Conservation (phyloP, 768 basidiomycete genomes). For the Xerocomellus dryophilus region DNA sequence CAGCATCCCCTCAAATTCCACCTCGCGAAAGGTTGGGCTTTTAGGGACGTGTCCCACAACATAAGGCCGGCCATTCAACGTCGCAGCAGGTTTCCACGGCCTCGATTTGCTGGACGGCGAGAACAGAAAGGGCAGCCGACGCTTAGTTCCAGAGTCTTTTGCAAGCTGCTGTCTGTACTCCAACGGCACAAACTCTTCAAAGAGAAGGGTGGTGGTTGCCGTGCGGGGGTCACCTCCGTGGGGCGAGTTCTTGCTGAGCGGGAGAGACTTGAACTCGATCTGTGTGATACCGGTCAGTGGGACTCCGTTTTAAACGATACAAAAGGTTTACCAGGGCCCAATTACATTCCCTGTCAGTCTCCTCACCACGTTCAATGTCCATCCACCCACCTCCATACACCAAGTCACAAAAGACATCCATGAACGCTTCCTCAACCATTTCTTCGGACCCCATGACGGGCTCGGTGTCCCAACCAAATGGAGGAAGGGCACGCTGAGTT, state of each 20-base stretch:
- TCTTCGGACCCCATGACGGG: conserved; percentile 76
- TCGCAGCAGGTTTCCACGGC: conserved; percentile 80
- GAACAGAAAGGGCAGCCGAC: conserved; percentile 71
- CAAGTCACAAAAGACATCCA: conserved; percentile 83
- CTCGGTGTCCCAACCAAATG: conserved; percentile 92
- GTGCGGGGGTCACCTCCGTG: conserved; percentile 63
- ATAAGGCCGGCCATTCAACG: conserved; percentile 76
- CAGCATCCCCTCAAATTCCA: conserved; percentile 77
- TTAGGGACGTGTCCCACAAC: conserved; percentile 57
- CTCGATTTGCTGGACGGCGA: conserved; percentile 44
- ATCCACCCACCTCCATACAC: conserved; percentile 84
- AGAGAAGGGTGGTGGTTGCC: conserved; percentile 68
- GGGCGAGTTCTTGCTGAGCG: conserved; percentile 33
- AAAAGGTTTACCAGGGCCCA: conserved; percentile 77
- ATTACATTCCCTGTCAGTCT: conserved; percentile 78
- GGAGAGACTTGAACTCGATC: conserved; percentile 86
- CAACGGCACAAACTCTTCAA: conserved; percentile 90
- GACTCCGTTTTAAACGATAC: not conserved
- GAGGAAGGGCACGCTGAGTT: conserved; percentile 63
- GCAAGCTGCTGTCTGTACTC: conserved; percentile 80
- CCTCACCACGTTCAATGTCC: conserved; percentile 70
- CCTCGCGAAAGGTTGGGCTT: conserved; percentile 55
- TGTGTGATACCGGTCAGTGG: conserved; percentile 37
- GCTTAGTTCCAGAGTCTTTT: conserved; percentile 48
- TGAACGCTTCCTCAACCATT: conserved; percentile 85